A percentile compares a stretch with the other conserved stretches of the same genome.
Evolutionary conservation across 768 basidiomycete genomes (phyloP).

Genomic region (Auricularia cornea): DNA sequence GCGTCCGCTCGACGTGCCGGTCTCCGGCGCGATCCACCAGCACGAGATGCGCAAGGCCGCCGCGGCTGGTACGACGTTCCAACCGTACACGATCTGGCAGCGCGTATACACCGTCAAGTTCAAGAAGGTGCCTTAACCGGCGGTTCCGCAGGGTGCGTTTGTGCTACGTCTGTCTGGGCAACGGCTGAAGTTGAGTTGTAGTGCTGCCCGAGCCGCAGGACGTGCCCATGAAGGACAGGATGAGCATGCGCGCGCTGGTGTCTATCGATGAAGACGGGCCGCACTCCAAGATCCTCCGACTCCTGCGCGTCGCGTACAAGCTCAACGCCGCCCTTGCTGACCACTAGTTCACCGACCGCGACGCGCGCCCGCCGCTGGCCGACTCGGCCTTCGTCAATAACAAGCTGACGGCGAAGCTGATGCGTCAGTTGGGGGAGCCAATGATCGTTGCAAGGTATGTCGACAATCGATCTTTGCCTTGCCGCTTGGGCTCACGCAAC

Average conservation of each 20-base stretch:
- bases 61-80: slow-evolving; percentile 45
- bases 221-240: slow-evolving; percentile 33
- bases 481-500: background rate
- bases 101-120: slow-evolving; percentile 88
- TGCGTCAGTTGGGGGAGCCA: slow-evolving; percentile 91
- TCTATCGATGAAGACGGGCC: slow-evolving; percentile 78
- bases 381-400: slow-evolving; percentile 94
- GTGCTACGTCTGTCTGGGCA: no score
- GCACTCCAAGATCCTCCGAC: slow-evolving; percentile 82
- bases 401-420: slow-evolving; percentile 96
- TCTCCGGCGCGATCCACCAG: slow-evolving; percentile 94
- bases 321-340: slow-evolving; percentile 70
- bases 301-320: slow-evolving; percentile 80
- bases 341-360: slow-evolving; percentile 39
- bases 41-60: slow-evolving; percentile 63
- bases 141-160: slow-evolving; percentile 27
- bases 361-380: slow-evolving; percentile 43
- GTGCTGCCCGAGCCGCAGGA: slow-evolving; percentile 12
- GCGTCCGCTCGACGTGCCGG: slow-evolving; percentile 78
- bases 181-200: no score
- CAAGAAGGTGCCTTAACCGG: slow-evolving; percentile 83
- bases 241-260: slow-evolving; percentile 43
- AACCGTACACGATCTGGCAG: slow-evolving; percentile 76
- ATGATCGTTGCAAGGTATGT: slow-evolving; percentile 87
- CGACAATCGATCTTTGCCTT: no score